These are phyloP conservation scores for Suillus bovinus DNA, from an alignment of 768 basidiomycete species.

Conservation along the genomic window DNA sequence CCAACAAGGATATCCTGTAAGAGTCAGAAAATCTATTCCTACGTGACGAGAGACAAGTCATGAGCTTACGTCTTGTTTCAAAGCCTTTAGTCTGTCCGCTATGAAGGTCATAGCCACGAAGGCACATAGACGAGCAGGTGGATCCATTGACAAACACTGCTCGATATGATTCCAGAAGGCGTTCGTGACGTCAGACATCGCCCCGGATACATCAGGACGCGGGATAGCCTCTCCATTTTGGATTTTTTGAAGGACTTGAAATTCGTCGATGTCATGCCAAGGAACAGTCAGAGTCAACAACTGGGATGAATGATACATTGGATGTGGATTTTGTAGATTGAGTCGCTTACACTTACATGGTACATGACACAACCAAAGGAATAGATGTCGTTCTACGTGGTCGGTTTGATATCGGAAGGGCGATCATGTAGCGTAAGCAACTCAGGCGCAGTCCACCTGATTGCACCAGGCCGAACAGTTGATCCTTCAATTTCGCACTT, in stretches of 20 bases:
- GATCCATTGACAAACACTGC: not conserved
- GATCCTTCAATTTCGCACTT: not conserved
- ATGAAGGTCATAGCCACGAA: not conserved
- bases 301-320: not conserved
- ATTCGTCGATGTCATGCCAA: not conserved
- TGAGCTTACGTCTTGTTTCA: not conserved
- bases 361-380: constrained; percentile 29
- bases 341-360: not conserved
- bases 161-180: not conserved
- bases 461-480: constrained; percentile 26
- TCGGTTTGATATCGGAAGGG: constrained; percentile 22
- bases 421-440: constrained; percentile 24
- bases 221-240: not conserved
- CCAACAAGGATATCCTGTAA: not conserved
- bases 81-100: not conserved
- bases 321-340: too few species aligned
- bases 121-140: not conserved
- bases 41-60: not conserved
- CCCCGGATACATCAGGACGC: not conserved
- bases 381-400: constrained; percentile 39
- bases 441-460: constrained; percentile 44
- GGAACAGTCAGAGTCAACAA: not conserved
- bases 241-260: not conserved
- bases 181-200: not conserved
- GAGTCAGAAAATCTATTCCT: not conserved